These are phyloP conservation scores for Zangia roseola DNA, from an alignment of 768 basidiomycete species.

Conservation along the genomic window DNA sequence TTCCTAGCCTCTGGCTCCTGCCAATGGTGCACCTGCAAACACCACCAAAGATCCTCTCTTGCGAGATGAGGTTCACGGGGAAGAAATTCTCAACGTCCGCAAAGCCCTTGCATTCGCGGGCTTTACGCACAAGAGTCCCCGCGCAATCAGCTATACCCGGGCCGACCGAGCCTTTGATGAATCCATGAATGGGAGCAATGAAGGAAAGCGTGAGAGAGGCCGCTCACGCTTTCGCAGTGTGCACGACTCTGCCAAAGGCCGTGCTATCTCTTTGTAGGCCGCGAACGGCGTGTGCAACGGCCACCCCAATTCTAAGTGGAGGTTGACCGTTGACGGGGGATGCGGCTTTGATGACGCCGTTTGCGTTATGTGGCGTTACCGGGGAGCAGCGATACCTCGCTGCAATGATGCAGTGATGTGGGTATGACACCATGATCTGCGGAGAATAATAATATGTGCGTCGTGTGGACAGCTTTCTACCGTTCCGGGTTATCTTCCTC, in stretches of 20 bases:
- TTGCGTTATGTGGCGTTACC: conserved; percentile 30
- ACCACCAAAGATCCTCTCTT: conserved; percentile 89
- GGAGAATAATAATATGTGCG: conserved; percentile 22
- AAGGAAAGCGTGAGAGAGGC: conserved; percentile 55
- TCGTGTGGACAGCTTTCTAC: conserved; percentile 5
- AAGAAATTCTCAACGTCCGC: conserved; percentile 83
- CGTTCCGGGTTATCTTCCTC: conserved; percentile 6
- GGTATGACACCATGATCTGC: conserved; percentile 30
- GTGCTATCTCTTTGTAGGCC: conserved; percentile 80
- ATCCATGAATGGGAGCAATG: conserved; percentile 49
- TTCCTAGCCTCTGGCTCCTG: conserved; percentile 80
- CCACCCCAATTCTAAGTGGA: conserved; percentile 22
- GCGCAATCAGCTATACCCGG: conserved; percentile 71
- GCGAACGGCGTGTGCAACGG: conserved; percentile 26
- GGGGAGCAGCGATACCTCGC: conserved; percentile 26
- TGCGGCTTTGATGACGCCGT: conserved; percentile 29
- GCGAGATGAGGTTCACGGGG: conserved; percentile 80
- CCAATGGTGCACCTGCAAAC: conserved; percentile 80
- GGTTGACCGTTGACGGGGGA: conserved; percentile 12
- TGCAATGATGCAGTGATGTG: conserved; percentile 33
- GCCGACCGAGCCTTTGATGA: conserved; percentile 72
- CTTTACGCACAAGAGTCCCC: conserved; percentile 88
- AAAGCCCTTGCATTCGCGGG: conserved; percentile 91
- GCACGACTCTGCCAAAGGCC: conserved; percentile 65
- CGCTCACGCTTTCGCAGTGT: conserved; percentile 61